Evolutionary conservation across 2,329 filamentous ascomycete genomes (phyloP), one percentile per base, ranked within the genome.

Genomic region (Sporothrix phasma): DNA sequence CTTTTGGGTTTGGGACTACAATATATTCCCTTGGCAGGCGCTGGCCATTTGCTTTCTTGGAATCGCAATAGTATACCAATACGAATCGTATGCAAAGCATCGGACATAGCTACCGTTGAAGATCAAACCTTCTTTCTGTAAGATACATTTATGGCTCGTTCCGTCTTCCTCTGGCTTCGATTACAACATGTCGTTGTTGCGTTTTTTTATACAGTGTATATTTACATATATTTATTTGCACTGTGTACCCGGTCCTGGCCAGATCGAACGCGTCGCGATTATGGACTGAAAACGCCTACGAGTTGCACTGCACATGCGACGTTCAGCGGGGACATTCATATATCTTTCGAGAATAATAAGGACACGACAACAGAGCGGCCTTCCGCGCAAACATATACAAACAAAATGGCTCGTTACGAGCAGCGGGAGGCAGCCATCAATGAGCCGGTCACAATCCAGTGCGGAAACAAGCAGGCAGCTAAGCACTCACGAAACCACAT

Each of bases 391-490:
- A 46, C 11, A 62, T 31, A 47, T 24, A 3, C 11, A 37, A 8
- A 19, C 17, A 24, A 15, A 4, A 66, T 66, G 65, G 62, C 62
- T 3, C 37, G 34, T 31, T 45, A 26, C 47, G 60, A 53, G 24
- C 26, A 26, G 37, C 31, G 37, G 24, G 8, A 39, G 4, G 11
- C 39, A 31, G 41, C 15, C 41, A 8, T 63, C 62, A 17, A 22
- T 34, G 24, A n/a, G 22, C 8, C 34, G 2, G 4, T 49, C 60
- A 8, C 46, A 43, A 11, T 24, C n/a, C 1, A 43, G 34, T 10
- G n/a, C 29, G 7, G 60, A 8, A 15, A 53, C 37, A 2, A 29
- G 5, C 22, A 17, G 47, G 31, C 45, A 11, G 13, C 17, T 6
- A 10, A 24, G 26, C n/a, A 49, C 51, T 5, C 1, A 1, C 6